Conservation (phyloP, 306 rosid species). For the Cucurbita pepo region DNA sequence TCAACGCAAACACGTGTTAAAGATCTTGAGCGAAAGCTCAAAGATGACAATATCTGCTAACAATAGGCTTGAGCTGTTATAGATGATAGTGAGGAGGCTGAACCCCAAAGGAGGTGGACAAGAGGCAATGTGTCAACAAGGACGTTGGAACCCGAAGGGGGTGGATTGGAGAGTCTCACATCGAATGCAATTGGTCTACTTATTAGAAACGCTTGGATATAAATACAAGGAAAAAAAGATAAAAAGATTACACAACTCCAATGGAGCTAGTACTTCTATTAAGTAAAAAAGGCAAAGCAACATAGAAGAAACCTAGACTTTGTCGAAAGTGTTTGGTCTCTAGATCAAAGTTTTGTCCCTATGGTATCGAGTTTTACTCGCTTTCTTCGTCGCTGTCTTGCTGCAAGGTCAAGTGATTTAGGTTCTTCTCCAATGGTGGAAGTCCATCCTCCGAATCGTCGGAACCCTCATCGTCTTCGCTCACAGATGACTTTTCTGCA, state of each 20-base stretch:
- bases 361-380: neutral
- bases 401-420: constrained; percentile 53
- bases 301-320: neutral
- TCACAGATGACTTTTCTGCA: constrained; percentile 11
- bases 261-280: neutral
- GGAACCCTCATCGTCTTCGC: constrained; percentile 28
- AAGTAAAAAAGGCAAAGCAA: neutral
- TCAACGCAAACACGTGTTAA: too few species aligned
- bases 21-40: too few species aligned
- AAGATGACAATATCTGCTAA: too few species aligned
- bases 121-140: too few species aligned
- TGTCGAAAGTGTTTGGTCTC: neutral
- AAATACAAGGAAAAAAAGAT: too few species aligned
- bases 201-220: too few species aligned
- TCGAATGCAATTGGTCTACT: too few species aligned
- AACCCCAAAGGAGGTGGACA: too few species aligned
- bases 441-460: constrained; percentile 64
- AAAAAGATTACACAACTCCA: neutral
- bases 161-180: too few species aligned
- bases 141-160: too few species aligned
- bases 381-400: constrained; percentile 2
- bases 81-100: too few species aligned
- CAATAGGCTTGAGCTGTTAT: too few species aligned
- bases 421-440: constrained; percentile 81
- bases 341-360: neutral